Base-by-base conservation (phyloP, 306 rosid genomes). In the Cucurbita moschata region DNA sequence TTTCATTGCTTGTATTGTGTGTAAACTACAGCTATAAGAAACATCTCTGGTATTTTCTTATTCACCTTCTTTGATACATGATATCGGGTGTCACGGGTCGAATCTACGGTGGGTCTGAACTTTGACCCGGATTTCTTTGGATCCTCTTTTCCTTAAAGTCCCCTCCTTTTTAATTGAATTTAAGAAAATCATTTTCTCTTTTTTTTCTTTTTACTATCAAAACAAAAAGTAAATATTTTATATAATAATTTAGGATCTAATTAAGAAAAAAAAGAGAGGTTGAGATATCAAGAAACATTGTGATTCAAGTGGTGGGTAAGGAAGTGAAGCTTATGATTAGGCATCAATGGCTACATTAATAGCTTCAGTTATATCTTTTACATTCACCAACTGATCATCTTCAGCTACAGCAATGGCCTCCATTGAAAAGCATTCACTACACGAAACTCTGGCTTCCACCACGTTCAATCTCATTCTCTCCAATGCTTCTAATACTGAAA, bases 391-490 rank as follows among this genome's bases (percentile, higher is more conserved):
- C 5, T 42, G 59, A 53, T 79, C 74, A 75, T 81, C 81, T 77
- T 78, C 85, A 70, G 88, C 81, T n/a, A 76, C 87, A 73, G 76
- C 90, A 82, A 79, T 79, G 59, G 90, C 98, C 76, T 88, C 96
- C 87, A 92, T 40, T 44, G 85, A 75, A 77, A 92, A 92, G 35
- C 19, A 72, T 47, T 80, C 69, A 54, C 79, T 72, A 54, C 96
- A 79, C 21, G 98, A 92, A 82, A 92, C 96, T 80, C 54, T 90
- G 3, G 96, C 96, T 79, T 86, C 79, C 70, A 79, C 15, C 74
- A 92, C 95, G 76, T 80, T 78, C 18, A 92, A 75, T 74, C 86
- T 75, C 86, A 86, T 84, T 69, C 84, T 82, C 6, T 92, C 98
- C 65, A 90, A 83, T 0, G 82, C 90, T 65, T 85, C 88, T 52